phyloP scores from a whole-genome alignment of 73 alveolate genomes.

The Paramecium sonneborni region DNA sequence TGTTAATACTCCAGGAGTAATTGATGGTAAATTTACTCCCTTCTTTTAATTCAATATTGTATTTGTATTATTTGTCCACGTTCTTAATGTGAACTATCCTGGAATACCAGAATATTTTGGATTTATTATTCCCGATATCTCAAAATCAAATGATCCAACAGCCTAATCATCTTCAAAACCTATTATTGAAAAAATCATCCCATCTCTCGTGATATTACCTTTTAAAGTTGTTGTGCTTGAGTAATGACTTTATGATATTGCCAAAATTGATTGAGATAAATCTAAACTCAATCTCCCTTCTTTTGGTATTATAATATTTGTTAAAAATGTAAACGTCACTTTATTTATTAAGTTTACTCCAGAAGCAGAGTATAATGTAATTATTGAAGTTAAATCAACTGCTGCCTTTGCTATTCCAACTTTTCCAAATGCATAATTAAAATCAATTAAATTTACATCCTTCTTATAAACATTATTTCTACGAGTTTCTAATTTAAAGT shows the following conservation, averaged over 20 bases:
- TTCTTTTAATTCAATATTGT: constrained; percentile 19
- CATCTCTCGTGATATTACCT: background rate
- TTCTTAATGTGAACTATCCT: background rate
- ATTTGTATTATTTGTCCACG: constrained; percentile 26
- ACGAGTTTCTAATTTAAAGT: constrained; percentile 52
- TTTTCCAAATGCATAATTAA: constrained; percentile 64
- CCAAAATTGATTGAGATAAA: background rate
- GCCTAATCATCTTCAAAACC: constrained; percentile 10
- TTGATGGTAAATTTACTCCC: background rate
- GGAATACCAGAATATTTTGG: constrained; percentile 38
- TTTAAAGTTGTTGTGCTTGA: background rate
- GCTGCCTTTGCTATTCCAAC: constrained; percentile 56
- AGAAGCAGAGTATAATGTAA: background rate
- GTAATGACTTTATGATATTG: background rate
- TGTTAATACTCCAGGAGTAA: constrained; percentile 7
- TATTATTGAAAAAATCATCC: background rate
- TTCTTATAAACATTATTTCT: constrained; percentile 53
- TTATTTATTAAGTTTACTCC: background rate
- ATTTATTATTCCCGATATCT: background rate
- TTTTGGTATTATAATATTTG: constrained; percentile 28
- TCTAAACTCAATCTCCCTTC: constrained; percentile 45
- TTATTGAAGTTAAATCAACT: background rate
- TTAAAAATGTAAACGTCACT: constrained; percentile 3
- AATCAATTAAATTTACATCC: constrained; percentile 49
- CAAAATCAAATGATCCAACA: background rate